Percentiles rank a stretch among this genome's conserved stretches.
Evolutionary conservation across 2,329 filamentous ascomycete genomes (phyloP).

Genomic region (Colletotrichum filicis): DNA sequence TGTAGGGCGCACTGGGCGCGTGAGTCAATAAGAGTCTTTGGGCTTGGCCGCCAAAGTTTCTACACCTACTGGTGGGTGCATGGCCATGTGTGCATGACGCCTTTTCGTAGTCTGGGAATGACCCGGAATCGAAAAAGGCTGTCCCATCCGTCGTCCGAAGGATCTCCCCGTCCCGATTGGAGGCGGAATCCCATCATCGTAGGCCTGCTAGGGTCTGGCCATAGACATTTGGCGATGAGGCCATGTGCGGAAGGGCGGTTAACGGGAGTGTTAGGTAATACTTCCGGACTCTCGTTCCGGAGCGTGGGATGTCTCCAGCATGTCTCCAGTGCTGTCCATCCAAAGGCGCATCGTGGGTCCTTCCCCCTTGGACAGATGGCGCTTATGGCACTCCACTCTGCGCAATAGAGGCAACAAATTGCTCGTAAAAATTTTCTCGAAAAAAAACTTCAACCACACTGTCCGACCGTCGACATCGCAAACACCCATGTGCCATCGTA

Average conservation of each 20-base stretch:
- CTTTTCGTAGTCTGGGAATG: conserved; percentile 7
- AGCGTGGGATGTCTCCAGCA: conserved; percentile 5
- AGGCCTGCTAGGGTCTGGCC: neutral
- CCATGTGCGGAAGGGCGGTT: conserved; percentile 20
- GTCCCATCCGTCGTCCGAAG: conserved; percentile 1
- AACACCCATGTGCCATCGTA: neutral
- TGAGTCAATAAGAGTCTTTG: conserved; percentile 2
- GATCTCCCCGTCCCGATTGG: conserved; percentile 3
- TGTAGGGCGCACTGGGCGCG: neutral
- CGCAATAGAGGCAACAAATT: neutral
- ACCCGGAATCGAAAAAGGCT: neutral
- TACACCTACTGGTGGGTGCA: too few relatives aligned
- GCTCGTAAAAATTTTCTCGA: conserved; percentile 8
- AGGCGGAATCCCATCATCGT: conserved; percentile 7
- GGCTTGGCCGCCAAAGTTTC: neutral
- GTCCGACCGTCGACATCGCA: neutral
- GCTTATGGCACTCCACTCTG: neutral
- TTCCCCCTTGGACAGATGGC: neutral
- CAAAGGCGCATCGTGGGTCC: conserved; percentile 9
- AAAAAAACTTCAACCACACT: neutral
- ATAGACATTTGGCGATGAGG: neutral
- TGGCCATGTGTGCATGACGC: neutral
- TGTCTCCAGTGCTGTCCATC: neutral
- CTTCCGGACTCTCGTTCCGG: conserved; percentile 19
- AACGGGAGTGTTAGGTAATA: conserved; percentile 22